phyloP scores from a whole-genome alignment of 2,329 filamentous ascomycete genomes.

The Stagonosporopsis vannaccii region DNA sequence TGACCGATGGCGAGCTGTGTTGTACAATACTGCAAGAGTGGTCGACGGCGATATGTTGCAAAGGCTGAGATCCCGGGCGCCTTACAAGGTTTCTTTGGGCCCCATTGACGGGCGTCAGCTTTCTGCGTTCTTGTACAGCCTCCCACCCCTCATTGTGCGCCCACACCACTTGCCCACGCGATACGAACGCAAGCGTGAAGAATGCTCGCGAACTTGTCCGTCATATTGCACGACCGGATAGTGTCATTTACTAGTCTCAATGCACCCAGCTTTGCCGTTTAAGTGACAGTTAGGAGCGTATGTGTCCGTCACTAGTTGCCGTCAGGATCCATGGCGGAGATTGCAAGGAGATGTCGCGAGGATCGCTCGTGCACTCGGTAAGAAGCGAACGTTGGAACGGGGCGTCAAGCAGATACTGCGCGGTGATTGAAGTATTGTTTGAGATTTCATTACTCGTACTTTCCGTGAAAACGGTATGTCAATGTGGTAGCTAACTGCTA shows the following conservation, averaged over 20 bases:
- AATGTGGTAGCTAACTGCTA: conserved; percentile 18
- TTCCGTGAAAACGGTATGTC: conserved; percentile 11
- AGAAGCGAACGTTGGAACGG: conserved; percentile 18
- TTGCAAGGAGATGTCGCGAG: conserved; percentile 15
- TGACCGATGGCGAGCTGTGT: background rate
- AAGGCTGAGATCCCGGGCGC: conserved; percentile 7
- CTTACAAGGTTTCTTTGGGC: background rate
- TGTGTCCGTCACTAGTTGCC: conserved; percentile 13
- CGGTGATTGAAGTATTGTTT: conserved; percentile 18
- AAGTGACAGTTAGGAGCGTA: conserved; percentile 5
- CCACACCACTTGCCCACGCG: conserved; percentile 11
- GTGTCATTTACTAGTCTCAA: conserved; percentile 3
- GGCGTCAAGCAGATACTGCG: conserved; percentile 7
- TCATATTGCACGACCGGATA: conserved; percentile 4
- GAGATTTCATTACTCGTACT: conserved; percentile 20
- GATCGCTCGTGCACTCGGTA: conserved; percentile 15
- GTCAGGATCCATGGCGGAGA: conserved; percentile 19
- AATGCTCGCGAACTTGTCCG: conserved; percentile 10
- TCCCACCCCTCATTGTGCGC: conserved; percentile 15
- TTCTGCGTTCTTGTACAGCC: conserved; percentile 19
- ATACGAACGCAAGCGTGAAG: conserved; percentile 12
- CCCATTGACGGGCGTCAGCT: conserved; percentile 4
- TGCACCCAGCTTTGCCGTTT: conserved; percentile 7
- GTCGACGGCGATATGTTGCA: background rate
- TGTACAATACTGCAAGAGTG: background rate